Base-by-base conservation (phyloP, 257 asterid species). In the Craterostigma plantagineum region DNA sequence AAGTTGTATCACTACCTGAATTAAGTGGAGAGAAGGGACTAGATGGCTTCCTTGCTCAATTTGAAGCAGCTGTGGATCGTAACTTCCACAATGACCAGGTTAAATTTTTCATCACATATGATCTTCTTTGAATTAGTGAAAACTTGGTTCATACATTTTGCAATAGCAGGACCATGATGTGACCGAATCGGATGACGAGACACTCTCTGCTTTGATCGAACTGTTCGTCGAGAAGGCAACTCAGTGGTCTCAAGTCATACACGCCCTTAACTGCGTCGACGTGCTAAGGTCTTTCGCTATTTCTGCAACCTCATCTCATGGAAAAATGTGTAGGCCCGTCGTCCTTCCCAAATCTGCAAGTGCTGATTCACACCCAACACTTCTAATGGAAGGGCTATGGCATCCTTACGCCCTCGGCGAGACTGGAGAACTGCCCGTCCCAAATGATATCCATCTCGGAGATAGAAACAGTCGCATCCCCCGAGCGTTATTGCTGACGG, bases 61-160 rank as follows among this genome's bases (percentile, higher is more conserved):
- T 87, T 63, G 93, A 87, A 66, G 98, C 86, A 59, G 92, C 98
- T 44, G 60, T 87, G 36, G 83, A 74, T 56, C 82, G 95, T 43
- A 92, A 87, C 73, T 87, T 87, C 56, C 90, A 90, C 39, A 58
- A 76, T 68, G 76, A 73, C 67, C 86, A 82, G 98, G 95, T 87
- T 10, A 39, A 55, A 23, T 34, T 47, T 23, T 6, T 23, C 30
- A 23, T 23, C 30, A 23, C 30, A 23, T 6, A 23, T 23, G 30
- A 23, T 23, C 30, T 23, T 23, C 6, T 23, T 2, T 23, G 30
- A 23, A 7, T 14, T 7, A 15, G 9, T 18, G 14, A 16, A 46
- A 50, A 49, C 47, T 38, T 14, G 9, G 18, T 34, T 4, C 38
- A 38, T 34, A n/a, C n/a, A 14, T 58, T 49, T 38, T 62, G 53